Percentiles rank a stretch among this genome's conserved stretches.
Evolutionary conservation across 2,329 filamentous ascomycete species (phyloP).

Genomic region (Pseudopithomyces chartarum): DNA sequence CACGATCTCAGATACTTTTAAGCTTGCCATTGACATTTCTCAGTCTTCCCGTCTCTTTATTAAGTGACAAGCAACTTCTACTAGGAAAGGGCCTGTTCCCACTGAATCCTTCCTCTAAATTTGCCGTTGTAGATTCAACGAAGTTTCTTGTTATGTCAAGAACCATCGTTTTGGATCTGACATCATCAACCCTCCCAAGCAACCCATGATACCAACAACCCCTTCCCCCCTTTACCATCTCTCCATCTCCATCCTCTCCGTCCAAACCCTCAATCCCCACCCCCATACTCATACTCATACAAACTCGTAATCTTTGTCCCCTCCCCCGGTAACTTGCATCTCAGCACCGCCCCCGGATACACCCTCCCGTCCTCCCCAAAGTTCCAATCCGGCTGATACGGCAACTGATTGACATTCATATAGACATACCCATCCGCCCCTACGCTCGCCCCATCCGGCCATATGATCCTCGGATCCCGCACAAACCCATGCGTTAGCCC

Average conservation of each 20-base stretch:
- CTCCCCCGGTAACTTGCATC: slow-evolving; percentile 40
- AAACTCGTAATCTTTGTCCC: neutral
- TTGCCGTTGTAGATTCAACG: too few relatives aligned
- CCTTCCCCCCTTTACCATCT: too few relatives aligned
- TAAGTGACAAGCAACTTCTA: too few relatives aligned
- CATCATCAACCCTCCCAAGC: too few relatives aligned
- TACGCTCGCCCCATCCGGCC: slow-evolving; percentile 51
- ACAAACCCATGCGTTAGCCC: slow-evolving; percentile 51
- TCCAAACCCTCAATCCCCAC: neutral
- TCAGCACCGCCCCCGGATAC: slow-evolving; percentile 53
- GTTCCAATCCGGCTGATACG: slow-evolving; percentile 56
- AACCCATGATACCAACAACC: too few relatives aligned
- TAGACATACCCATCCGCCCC: slow-evolving; percentile 49
- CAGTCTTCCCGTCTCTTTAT: slow-evolving; percentile 14
- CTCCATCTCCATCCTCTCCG: too few relatives aligned
- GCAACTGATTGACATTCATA: slow-evolving; percentile 54
- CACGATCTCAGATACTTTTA: neutral
- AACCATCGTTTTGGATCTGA: too few relatives aligned
- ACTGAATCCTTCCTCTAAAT: too few relatives aligned
- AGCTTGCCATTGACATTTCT: neutral
- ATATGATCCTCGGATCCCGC: slow-evolving; percentile 53
- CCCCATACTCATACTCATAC: neutral
- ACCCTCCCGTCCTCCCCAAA: slow-evolving; percentile 49
- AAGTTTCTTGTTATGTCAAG: too few relatives aligned
- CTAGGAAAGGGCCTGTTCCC: too few relatives aligned